Evolutionary conservation across 164 flowering plant genomes (phyloP).

Genomic region (Buxus sempervirens): DNA sequence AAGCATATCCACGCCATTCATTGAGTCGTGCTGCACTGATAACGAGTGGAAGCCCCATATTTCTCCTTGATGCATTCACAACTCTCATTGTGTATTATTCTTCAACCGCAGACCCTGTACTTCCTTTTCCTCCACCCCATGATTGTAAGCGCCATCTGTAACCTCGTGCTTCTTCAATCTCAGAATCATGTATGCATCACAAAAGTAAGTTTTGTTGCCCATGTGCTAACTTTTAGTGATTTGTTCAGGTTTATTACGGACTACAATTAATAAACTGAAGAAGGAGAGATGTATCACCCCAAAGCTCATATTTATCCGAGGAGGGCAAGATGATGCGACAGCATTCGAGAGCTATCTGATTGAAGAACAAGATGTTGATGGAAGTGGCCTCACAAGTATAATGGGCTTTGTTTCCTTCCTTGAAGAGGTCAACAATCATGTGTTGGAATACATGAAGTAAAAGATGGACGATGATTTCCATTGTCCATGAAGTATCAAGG

Average conservation of each 20-base stretch:
- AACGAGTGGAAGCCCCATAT: constrained; percentile 96
- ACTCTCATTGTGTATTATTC: constrained; percentile 89
- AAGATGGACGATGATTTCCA: background rate
- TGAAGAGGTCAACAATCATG: constrained; percentile 62
- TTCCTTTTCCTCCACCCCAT: constrained; percentile 98
- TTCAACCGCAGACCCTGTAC: constrained; percentile 81
- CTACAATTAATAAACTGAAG: constrained; percentile 80
- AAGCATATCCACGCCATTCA: constrained; percentile 98
- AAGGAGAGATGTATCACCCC: constrained; percentile 93
- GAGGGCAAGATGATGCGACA: constrained; percentile 86
- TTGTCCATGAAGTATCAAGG: no score
- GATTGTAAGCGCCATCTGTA: constrained; percentile 64
- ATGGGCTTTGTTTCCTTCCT: constrained; percentile 94
- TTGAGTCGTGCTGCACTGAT: constrained; percentile 92
- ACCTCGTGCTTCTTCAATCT: background rate
- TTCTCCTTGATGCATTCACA: constrained; percentile 94
- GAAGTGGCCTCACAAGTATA: constrained; percentile 68
- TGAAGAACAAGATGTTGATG: constrained; percentile 95
- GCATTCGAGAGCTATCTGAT: constrained; percentile 85
- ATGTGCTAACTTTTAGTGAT: constrained; percentile 4
- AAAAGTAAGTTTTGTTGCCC: background rate
- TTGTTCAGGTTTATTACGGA: constrained; percentile 69
- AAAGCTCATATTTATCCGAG: constrained; percentile 74
- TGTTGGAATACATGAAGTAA: constrained; percentile 71
- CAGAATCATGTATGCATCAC: background rate